Evolutionary conservation across 352 stramenopile genomes (phyloP), one percentile per base, ranked within the genome.

Genomic region (Pythium coloratum): DNA sequence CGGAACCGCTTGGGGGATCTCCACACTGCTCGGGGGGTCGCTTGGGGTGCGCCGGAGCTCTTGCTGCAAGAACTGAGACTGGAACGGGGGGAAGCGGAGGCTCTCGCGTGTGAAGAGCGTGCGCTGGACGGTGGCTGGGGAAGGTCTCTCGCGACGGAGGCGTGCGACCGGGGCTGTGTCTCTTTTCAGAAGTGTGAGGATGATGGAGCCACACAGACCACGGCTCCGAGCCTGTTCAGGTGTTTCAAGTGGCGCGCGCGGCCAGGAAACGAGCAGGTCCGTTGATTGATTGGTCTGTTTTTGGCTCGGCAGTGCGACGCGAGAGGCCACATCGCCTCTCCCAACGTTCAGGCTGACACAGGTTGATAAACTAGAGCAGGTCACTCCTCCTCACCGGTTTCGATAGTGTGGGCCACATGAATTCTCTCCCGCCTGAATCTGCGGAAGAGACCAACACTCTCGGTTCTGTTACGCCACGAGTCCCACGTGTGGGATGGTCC

Each of bases 271-370:
- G 61, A 67, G 42, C 50, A 49, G 54, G 62, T 58, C 65, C 42
- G 65, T 57, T 73, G 67, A 66, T 73, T 69, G 57, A 73, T 66
- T 65, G 60, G 67, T 73, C 56, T 69, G 67, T 67, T 73, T 73
- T 66, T 66, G 62, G 67, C 49, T 50, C 20, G 0, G 20, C 2
- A 40, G 44, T 49, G 54, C 33, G 58, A 44, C 40, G 58, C 6
- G 66, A 67, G 28, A 20, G 55, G n/a, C n/a, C 57, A 63, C 36
- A 54, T 67, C 56, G 56, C 24, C 62, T 69, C 33, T 59, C 60
- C 60, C 32, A 9, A 2, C 1, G 30, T 12, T 0, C 9, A 50
- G 34, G 1, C 10, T 30, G 5, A 0, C n/a, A 13, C 20, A n/a
- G 18, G n/a, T 16, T 3, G 51, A 55, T 30, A 47, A 66, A 71